Conservation (phyloP, 2,329 filamentous ascomycete species). For the Geosmithia putterillii region DNA sequence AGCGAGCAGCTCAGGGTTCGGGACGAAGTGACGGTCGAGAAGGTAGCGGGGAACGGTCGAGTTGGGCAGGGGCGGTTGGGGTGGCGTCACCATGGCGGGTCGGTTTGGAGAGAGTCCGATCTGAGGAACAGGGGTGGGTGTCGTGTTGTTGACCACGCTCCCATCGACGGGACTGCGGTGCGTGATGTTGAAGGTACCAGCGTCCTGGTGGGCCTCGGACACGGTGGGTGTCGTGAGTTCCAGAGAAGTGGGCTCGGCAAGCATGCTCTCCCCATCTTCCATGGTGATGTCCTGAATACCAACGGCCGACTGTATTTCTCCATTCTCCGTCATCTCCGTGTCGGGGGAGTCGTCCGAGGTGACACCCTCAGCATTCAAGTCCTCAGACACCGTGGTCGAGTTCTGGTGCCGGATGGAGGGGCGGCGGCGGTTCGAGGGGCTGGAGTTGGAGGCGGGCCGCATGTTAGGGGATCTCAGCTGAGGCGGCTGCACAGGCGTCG, state of each 20-base stretch:
- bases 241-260: slow-evolving; percentile 59
- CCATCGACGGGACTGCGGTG: slow-evolving; percentile 76
- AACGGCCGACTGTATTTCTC: slow-evolving; percentile 70
- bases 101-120: slow-evolving; percentile 66
- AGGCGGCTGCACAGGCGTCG: slow-evolving; percentile 63
- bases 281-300: slow-evolving; percentile 74
- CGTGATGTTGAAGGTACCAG: slow-evolving; percentile 87
- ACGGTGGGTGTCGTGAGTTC: slow-evolving; percentile 66
- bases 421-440: slow-evolving; percentile 47
- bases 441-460: slow-evolving; percentile 38
- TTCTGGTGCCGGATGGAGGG: slow-evolving; percentile 84
- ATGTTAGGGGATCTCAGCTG: slow-evolving; percentile 43
- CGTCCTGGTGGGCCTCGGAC: slow-evolving; percentile 67
- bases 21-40: slow-evolving; percentile 58
- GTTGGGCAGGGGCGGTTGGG: slow-evolving; percentile 60
- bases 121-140: slow-evolving; percentile 51
- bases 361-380: slow-evolving; percentile 73
- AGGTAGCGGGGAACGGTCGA: slow-evolving; percentile 69
- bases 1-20: slow-evolving; percentile 64
- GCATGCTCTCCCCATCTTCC: slow-evolving; percentile 68
- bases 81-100: slow-evolving; percentile 55
- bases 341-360: slow-evolving; percentile 67
- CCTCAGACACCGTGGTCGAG: slow-evolving; percentile 82
- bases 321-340: slow-evolving; percentile 59
- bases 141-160: slow-evolving; percentile 64